A percentile compares a stretch with the other conserved stretches of the same genome.
These are phyloP conservation scores for Podospora tetraspora DNA, from an alignment of 495 filamentous ascomycete genomes.

Conservation along the genomic window DNA sequence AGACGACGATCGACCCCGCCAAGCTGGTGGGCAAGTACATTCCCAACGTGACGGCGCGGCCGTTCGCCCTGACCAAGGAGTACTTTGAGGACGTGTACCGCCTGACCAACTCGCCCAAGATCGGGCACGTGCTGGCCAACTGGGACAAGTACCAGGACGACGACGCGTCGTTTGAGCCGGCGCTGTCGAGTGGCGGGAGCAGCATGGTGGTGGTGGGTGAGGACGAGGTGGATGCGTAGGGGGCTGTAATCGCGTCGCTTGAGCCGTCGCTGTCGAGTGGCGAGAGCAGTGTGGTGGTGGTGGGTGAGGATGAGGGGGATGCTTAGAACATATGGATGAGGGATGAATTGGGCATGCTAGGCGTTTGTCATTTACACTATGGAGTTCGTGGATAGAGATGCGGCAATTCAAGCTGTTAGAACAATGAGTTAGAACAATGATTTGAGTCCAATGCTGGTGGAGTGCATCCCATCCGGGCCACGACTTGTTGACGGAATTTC, in stretches of 20 bases:
- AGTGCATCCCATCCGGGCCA: too few species aligned
- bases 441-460: too few species aligned
- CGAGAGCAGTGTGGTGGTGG: slow-evolving; percentile 11
- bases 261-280: slow-evolving; percentile 5
- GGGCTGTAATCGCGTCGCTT: slow-evolving; percentile 8
- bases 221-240: slow-evolving; percentile 1
- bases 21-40: slow-evolving; percentile 98
- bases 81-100: slow-evolving; percentile 98
- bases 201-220: slow-evolving; percentile 14
- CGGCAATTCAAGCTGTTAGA: neutral
- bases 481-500: too few species aligned
- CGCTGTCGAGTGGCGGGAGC: slow-evolving; percentile 10
- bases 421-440: too few species aligned
- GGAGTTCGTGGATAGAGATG: neutral
- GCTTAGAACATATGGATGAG: too few species aligned
- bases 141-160: slow-evolving; percentile 57
- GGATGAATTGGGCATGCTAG: neutral
- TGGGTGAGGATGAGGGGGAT: slow-evolving; percentile 12
- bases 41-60: slow-evolving; percentile 92
- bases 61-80: slow-evolving; percentile 93
- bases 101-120: slow-evolving; percentile 87
- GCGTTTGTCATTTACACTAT: neutral
- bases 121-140: slow-evolving; percentile 84
- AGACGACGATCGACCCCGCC: slow-evolving; percentile 92
- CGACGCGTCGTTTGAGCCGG: slow-evolving; percentile 7